A percentile compares a stretch with the other conserved stretches of the same genome.
phyloP scores from a whole-genome alignment of 768 basidiomycete species.

The Kwoniella heveanensis region DNA sequence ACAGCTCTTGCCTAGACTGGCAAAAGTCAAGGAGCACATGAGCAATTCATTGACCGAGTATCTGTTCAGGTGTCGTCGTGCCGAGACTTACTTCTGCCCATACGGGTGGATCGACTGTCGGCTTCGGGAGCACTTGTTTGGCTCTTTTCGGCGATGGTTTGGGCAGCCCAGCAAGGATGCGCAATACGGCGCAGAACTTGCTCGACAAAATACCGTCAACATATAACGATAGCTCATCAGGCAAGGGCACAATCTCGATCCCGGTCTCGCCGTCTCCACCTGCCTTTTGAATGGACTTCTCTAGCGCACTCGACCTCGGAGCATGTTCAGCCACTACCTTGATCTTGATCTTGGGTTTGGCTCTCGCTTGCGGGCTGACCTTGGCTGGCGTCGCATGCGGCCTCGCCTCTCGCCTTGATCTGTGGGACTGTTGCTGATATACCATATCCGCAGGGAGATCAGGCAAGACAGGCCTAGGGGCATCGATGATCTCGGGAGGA shows the following conservation, averaged over 20 bases:
- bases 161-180: constrained; percentile 16
- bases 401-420: too few relatives aligned
- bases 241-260: neutral
- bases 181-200: constrained; percentile 19
- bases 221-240: neutral
- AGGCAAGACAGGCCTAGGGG: neutral
- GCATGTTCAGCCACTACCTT: too few relatives aligned
- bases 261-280: neutral
- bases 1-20: constrained; percentile 48
- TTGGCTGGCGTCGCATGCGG: too few relatives aligned
- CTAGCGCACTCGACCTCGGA: too few relatives aligned
- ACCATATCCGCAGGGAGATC: neutral
- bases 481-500: constrained; percentile 12
- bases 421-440: neutral
- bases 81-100: constrained; percentile 44
- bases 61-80: too few relatives aligned
- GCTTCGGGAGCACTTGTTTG: neutral
- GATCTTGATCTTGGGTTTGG: too few relatives aligned
- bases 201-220: constrained; percentile 9
- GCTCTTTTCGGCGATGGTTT: neutral
- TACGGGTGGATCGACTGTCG: constrained; percentile 26
- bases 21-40: neutral
- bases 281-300: too few relatives aligned
- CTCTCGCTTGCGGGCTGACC: neutral
- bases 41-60: too few relatives aligned